A percentile compares a stretch with the other conserved stretches of the same genome.
phyloP scores from a whole-genome alignment of 768 basidiomycete genomes.

The Amanita muscaria region DNA sequence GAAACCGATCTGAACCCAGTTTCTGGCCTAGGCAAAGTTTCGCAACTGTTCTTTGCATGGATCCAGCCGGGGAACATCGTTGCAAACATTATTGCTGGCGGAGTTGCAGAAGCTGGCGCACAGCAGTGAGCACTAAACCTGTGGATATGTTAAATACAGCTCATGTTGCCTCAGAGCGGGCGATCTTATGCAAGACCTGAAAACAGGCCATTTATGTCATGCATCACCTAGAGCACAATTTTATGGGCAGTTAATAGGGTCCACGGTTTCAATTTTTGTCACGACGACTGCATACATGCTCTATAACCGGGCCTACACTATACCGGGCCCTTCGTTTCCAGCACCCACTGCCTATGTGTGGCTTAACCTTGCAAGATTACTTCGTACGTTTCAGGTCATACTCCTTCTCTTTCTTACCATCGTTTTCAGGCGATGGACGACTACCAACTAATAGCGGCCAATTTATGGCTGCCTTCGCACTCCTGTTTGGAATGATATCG shows the following conservation, averaged over 20 bases:
- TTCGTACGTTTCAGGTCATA: slow-evolving; percentile 42
- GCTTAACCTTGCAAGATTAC: slow-evolving; percentile 66
- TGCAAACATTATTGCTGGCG: slow-evolving; percentile 96
- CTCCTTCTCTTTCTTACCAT: slow-evolving; percentile 17
- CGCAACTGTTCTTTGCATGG: slow-evolving; percentile 90
- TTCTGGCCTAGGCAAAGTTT: slow-evolving; percentile 90
- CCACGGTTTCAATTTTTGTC: slow-evolving; percentile 78
- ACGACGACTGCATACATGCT: slow-evolving; percentile 82
- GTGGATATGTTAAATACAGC: background rate
- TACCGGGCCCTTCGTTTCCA: slow-evolving; percentile 92
- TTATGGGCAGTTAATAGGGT: slow-evolving; percentile 88
- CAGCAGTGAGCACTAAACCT: slow-evolving; percentile 58
- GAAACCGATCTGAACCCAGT: slow-evolving; percentile 94
- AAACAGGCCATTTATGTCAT: slow-evolving; percentile 88
- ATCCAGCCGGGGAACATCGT: slow-evolving; percentile 92
- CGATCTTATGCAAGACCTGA: slow-evolving; percentile 97
- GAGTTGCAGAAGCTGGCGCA: slow-evolving; percentile 94
- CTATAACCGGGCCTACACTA: slow-evolving; percentile 80
- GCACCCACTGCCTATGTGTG: slow-evolving; percentile 95
- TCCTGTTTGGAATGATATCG: slow-evolving; percentile 61
- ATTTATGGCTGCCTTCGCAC: slow-evolving; percentile 77
- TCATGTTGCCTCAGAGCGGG: slow-evolving; percentile 53
- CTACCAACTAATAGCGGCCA: slow-evolving; percentile 64
- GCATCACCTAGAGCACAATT: slow-evolving; percentile 94
- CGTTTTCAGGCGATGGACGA: slow-evolving; percentile 69